phyloP scores from a whole-genome alignment of 345 rosid species.

The Salix caprea region DNA sequence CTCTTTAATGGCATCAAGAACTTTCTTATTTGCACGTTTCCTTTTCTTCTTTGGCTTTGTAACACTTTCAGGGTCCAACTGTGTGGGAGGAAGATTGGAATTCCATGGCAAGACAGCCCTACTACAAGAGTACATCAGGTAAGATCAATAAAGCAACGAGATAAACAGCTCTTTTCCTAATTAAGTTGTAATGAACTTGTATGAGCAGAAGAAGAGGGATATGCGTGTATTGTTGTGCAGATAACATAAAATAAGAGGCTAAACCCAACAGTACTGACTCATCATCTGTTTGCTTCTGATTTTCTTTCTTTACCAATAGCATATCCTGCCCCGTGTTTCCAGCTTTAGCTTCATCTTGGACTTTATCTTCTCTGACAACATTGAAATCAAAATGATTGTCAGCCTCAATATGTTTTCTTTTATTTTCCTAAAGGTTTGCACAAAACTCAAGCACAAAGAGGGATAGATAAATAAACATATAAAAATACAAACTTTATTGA shows the following conservation, averaged over 20 bases:
- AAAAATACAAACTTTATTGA: background rate
- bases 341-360: background rate
- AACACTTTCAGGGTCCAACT: background rate
- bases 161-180: background rate
- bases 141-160: background rate
- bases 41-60: background rate
- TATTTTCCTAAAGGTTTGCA: background rate
- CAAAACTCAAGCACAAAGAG: background rate
- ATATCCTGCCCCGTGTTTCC: background rate
- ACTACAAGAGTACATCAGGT: background rate
- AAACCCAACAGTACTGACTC: conserved; percentile 5
- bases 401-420: background rate
- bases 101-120: conserved; percentile 1
- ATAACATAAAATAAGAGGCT: background rate
- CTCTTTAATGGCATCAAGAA: background rate
- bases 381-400: background rate
- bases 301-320: background rate
- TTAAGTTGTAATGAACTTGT: background rate
- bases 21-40: background rate
- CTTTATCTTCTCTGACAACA: background rate
- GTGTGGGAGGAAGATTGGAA: background rate
- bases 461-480: background rate
- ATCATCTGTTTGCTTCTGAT: background rate
- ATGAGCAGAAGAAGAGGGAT: background rate
- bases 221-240: background rate